phyloP scores from a whole-genome alignment of 768 basidiomycete genomes.

The Hypholoma fasciculare region DNA sequence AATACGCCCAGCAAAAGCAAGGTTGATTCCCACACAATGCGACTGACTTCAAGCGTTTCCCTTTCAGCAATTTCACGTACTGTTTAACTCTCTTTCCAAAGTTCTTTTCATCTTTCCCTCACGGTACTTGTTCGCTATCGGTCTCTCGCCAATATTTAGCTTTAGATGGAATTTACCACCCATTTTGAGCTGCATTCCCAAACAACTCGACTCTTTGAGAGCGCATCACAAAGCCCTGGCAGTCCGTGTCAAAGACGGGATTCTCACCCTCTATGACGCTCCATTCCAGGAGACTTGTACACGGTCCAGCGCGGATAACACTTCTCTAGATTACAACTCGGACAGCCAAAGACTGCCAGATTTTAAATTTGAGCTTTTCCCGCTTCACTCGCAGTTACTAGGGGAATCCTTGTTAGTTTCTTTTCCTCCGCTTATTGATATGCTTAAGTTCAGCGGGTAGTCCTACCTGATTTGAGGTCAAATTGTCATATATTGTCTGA shows the following conservation, averaged over 20 bases:
- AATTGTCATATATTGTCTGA: constrained; percentile 23
- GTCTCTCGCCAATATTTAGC: constrained; percentile 83
- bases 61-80: constrained; percentile 82
- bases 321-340: constrained; percentile 84
- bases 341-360: constrained; percentile 62
- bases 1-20: constrained; percentile 53
- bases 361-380: constrained; percentile 85
- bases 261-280: constrained; percentile 80
- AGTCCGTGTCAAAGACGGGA: constrained; percentile 53
- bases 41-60: constrained; percentile 77
- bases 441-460: constrained; percentile 88
- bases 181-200: constrained; percentile 84
- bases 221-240: constrained; percentile 66
- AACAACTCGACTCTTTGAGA: constrained; percentile 84
- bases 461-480: constrained; percentile 83
- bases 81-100: constrained; percentile 81
- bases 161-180: constrained; percentile 86
- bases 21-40: constrained; percentile 54
- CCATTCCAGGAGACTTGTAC: constrained; percentile 81
- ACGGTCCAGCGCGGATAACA: constrained; percentile 67
- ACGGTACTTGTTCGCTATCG: constrained; percentile 84
- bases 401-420: constrained; percentile 90
- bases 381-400: constrained; percentile 87
- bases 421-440: constrained; percentile 91
- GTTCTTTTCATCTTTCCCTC: constrained; percentile 84